Evolutionary conservation across 2,329 filamentous ascomycete species (phyloP).

Genomic region (Aureobasidium sp.): DNA sequence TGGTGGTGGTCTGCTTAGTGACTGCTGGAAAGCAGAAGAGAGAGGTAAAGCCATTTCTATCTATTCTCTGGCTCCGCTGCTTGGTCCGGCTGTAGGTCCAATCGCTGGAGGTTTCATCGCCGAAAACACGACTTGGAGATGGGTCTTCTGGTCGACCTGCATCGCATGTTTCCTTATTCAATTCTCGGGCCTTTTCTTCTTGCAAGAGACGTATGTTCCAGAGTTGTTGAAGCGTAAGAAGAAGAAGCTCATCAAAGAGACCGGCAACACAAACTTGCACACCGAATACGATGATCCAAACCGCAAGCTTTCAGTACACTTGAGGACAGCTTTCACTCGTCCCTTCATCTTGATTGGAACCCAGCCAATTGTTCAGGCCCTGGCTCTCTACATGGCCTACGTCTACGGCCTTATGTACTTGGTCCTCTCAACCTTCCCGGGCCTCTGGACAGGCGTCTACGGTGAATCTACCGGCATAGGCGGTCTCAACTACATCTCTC

Average conservation of each 20-base stretch:
- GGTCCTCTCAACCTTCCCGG: conserved; percentile 27
- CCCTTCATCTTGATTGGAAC: conserved; percentile 29
- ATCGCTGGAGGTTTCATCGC: conserved; percentile 28
- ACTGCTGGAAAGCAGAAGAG: conserved; percentile 22
- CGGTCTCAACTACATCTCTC: conserved; percentile 35
- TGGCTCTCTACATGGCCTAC: conserved; percentile 30
- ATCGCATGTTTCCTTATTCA: conserved; percentile 56
- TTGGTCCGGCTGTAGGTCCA: conserved; percentile 20
- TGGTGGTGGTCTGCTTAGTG: conserved; percentile 25
- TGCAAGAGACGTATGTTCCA: conserved; percentile 58
- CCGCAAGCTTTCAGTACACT: conserved; percentile 23
- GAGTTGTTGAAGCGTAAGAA: conserved; percentile 53
- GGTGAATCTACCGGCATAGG: conserved; percentile 21
- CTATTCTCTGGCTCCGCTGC: conserved; percentile 22
- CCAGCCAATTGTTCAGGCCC: conserved; percentile 28
- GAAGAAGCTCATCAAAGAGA: conserved; percentile 46
- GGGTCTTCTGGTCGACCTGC: conserved; percentile 62
- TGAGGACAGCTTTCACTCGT: conserved; percentile 25
- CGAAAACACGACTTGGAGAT: conserved; percentile 48
- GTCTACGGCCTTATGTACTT: conserved; percentile 32
- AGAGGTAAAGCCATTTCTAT: conserved; percentile 23
- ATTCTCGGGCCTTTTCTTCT: conserved; percentile 50
- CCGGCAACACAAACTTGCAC: conserved; percentile 51
- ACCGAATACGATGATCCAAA: conserved; percentile 36
- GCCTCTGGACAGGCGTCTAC: conserved; percentile 24